Conservation (phyloP, 129 eudicot species). For the Heracleum sosnowskyi region DNA sequence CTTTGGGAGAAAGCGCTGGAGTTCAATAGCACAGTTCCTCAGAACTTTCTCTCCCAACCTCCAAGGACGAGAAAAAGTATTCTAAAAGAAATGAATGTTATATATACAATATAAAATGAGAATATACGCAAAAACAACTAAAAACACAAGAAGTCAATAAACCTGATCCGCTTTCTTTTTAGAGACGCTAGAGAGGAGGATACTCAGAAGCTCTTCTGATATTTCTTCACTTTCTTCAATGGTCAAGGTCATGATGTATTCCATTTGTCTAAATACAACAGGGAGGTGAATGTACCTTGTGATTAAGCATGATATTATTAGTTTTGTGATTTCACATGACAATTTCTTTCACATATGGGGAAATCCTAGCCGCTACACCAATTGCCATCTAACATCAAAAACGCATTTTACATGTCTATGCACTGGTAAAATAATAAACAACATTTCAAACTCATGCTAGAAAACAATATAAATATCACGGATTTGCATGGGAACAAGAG, state of each 20-base stretch:
- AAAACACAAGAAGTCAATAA: neutral
- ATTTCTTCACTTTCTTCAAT: slow-evolving; percentile 71
- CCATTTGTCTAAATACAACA: slow-evolving; percentile 45
- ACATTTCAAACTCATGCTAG: neutral
- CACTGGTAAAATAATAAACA: neutral
- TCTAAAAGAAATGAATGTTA: slow-evolving; percentile 24
- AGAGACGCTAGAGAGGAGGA: slow-evolving; percentile 45
- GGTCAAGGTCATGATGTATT: slow-evolving; percentile 53
- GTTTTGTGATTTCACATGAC: neutral
- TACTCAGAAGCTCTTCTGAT: slow-evolving; percentile 42
- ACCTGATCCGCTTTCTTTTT: slow-evolving; percentile 55
- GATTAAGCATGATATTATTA: slow-evolving; percentile 15
- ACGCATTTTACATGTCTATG: neutral
- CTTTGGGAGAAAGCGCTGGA: slow-evolving; percentile 32
- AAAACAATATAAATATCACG: neutral
- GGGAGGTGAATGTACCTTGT: slow-evolving; percentile 44
- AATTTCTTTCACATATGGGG: neutral
- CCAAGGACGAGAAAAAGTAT: slow-evolving; percentile 37
- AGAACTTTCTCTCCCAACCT: slow-evolving; percentile 48
- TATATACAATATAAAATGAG: neutral
- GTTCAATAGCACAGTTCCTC: slow-evolving; percentile 29
- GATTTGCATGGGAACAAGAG: neutral
- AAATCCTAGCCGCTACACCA: too few relatives aligned
- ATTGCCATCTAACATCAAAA: neutral
- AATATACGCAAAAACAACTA: neutral